These are phyloP conservation scores for Sisymbrium altissimum DNA, from an alignment of 345 rosid species.

Conservation along the genomic window DNA sequence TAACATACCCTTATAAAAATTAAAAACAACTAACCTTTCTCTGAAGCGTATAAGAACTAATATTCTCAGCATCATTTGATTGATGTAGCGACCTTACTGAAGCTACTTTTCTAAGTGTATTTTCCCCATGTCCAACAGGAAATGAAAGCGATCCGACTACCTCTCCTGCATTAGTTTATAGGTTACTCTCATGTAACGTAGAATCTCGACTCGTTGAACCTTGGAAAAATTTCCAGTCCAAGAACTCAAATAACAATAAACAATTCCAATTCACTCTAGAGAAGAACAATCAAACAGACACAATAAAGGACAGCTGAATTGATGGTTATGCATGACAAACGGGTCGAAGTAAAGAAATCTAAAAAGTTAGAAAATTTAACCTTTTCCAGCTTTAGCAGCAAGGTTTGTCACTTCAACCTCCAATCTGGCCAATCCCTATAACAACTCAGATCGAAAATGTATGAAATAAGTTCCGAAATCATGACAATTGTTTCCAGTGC, in stretches of 20 bases:
- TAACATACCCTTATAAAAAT: slow-evolving; percentile 11
- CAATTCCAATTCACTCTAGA: background rate
- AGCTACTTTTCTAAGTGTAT: slow-evolving; percentile 62
- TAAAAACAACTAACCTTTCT: slow-evolving; percentile 57
- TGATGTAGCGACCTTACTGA: slow-evolving; percentile 75
- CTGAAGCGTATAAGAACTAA: slow-evolving; percentile 53
- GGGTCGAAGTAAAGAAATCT: slow-evolving; percentile 6
- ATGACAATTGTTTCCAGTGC: background rate
- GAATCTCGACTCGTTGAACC: slow-evolving; percentile 6
- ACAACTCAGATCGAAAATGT: slow-evolving; percentile 15
- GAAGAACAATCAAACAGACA: slow-evolving; percentile 6
- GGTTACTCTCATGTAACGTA: slow-evolving; percentile 22
- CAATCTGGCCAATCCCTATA: slow-evolving; percentile 77
- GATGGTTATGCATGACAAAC: slow-evolving; percentile 3
- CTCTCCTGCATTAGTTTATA: slow-evolving; percentile 67
- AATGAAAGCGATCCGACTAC: slow-evolving; percentile 88
- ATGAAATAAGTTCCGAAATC: slow-evolving; percentile 8
- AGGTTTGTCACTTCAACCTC: slow-evolving; percentile 99
- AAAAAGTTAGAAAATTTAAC: slow-evolving; percentile 37
- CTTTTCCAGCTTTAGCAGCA: slow-evolving; percentile 99
- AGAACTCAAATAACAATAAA: slow-evolving; percentile 2
- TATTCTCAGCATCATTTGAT: slow-evolving; percentile 48
- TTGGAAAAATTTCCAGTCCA: slow-evolving; percentile 9
- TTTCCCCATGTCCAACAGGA: slow-evolving; percentile 69
- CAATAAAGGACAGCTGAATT: background rate